A percentile compares a stretch with the other conserved stretches of the same genome.
phyloP scores from a whole-genome alignment of 805 yeast genomes.

The Wickerhamiella galacta region DNA sequence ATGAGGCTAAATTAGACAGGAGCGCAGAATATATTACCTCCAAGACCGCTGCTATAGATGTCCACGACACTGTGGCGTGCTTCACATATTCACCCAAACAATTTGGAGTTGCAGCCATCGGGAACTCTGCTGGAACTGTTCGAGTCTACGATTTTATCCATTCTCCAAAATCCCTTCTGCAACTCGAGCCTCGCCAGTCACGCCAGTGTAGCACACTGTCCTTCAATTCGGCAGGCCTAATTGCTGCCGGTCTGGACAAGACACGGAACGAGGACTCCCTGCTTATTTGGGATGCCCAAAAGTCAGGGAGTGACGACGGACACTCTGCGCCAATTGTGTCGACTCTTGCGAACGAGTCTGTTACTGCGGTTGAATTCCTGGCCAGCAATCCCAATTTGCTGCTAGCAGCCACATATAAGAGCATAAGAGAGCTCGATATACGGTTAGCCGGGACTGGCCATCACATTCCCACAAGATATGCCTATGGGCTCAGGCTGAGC shows the following conservation, averaged over 20 bases:
- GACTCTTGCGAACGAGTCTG: conserved; percentile 56
- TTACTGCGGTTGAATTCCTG: conserved; percentile 50
- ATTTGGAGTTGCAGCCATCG: conserved; percentile 37
- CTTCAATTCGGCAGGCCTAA: conserved; percentile 44
- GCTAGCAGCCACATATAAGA: conserved; percentile 61
- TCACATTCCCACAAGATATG: conserved; percentile 61
- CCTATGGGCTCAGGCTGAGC: conserved; percentile 50
- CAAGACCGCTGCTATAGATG: conserved; percentile 10
- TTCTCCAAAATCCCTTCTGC: conserved; percentile 23
- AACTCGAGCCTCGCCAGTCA: conserved; percentile 43
- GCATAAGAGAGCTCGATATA: conserved; percentile 56
- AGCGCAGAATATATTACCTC: conserved; percentile 13
- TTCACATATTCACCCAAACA: conserved; percentile 31
- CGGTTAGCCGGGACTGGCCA: conserved; percentile 30
- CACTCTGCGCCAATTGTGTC: conserved; percentile 21
- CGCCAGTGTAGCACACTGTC: conserved; percentile 64
- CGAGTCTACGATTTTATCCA: conserved; percentile 42
- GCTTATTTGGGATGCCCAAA: conserved; percentile 48
- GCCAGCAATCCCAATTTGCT: conserved; percentile 36
- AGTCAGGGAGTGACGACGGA: neutral
- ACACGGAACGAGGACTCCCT: conserved; percentile 60
- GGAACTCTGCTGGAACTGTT: conserved; percentile 54
- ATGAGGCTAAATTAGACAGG: conserved; percentile 17
- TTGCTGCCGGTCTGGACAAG: conserved; percentile 69
- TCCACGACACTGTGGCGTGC: conserved; percentile 27